These are phyloP conservation scores for Cicer chorassanicum DNA, from an alignment of 306 rosid genomes.

Conservation along the genomic window DNA sequence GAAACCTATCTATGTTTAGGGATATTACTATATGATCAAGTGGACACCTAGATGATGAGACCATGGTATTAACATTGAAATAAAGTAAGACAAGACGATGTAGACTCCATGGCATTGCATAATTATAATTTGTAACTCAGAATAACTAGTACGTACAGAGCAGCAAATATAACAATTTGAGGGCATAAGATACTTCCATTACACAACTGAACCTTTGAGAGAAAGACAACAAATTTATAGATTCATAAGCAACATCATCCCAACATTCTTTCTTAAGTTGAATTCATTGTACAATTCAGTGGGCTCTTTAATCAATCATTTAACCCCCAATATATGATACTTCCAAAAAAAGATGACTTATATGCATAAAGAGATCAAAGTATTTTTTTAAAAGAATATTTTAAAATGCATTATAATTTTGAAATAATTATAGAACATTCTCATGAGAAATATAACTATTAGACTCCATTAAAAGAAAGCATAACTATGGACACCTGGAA, in stretches of 20 bases:
- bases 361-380: not conserved
- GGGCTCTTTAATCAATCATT: slow-evolving; percentile 12
- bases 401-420: too few relatives aligned
- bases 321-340: not conserved
- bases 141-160: too few relatives aligned
- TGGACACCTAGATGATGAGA: not conserved
- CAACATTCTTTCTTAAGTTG: not conserved
- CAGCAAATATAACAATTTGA: too few relatives aligned
- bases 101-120: too few relatives aligned
- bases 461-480: not conserved
- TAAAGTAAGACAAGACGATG: too few relatives aligned
- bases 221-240: slow-evolving; percentile 9
- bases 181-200: too few relatives aligned
- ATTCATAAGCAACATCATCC: not conserved
- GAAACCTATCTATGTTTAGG: not conserved
- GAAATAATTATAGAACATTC: not conserved
- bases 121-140: too few relatives aligned
- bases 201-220: not conserved
- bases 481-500: slow-evolving; percentile 2
- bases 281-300: slow-evolving; percentile 23
- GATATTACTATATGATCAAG: slow-evolving; percentile 10
- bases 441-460: not conserved
- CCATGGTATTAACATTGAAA: not conserved
- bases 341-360: not conserved
- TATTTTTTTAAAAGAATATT: too few relatives aligned